Percentiles rank a stretch among this genome's conserved stretches.
phyloP scores from a whole-genome alignment of 768 basidiomycete genomes.

The Rhizopogon salebrosus region DNA sequence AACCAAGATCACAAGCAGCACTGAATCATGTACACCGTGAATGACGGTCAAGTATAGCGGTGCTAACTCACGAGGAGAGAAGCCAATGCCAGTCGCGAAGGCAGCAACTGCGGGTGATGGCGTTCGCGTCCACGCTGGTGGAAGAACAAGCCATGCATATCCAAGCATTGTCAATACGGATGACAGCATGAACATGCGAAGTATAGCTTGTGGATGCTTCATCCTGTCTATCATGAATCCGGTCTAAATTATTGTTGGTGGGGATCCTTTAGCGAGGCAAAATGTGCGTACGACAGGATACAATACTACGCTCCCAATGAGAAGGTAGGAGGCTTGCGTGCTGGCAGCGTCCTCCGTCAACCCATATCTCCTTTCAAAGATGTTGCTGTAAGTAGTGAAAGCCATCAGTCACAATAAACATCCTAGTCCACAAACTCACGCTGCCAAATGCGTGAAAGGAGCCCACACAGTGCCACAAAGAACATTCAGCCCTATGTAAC shows the following conservation, averaged over 20 bases:
- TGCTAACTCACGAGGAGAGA: slow-evolving; percentile 49
- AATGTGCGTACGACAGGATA: slow-evolving; percentile 56
- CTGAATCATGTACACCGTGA: slow-evolving; percentile 29
- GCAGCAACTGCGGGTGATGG: slow-evolving; percentile 57
- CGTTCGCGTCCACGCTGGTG: slow-evolving; percentile 49
- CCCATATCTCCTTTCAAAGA: slow-evolving; percentile 64
- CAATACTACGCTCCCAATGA: slow-evolving; percentile 62
- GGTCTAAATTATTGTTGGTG: slow-evolving; percentile 32
- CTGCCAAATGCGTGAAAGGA: slow-evolving; percentile 71
- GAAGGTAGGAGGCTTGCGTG: slow-evolving; percentile 62
- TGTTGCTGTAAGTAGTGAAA: slow-evolving; percentile 42
- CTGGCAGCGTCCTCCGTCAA: slow-evolving; percentile 58
- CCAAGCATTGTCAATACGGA: slow-evolving; percentile 55
- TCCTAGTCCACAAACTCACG: slow-evolving; percentile 40
- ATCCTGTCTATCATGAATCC: slow-evolving; percentile 62
- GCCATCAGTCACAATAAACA: neutral
- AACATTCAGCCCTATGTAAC: slow-evolving; percentile 72
- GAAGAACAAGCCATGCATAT: slow-evolving; percentile 64
- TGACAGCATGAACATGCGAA: slow-evolving; percentile 53
- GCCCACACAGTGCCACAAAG: slow-evolving; percentile 75
- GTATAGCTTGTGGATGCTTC: slow-evolving; percentile 51
- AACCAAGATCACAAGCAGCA: slow-evolving; percentile 69
- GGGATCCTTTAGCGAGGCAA: neutral
- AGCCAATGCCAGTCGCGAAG: slow-evolving; percentile 69
- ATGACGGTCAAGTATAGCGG: neutral